Evolutionary conservation across 768 basidiomycete genomes (phyloP), one percentile per base, ranked within the genome.

Genomic region (Gymnopilus dilepis): DNA sequence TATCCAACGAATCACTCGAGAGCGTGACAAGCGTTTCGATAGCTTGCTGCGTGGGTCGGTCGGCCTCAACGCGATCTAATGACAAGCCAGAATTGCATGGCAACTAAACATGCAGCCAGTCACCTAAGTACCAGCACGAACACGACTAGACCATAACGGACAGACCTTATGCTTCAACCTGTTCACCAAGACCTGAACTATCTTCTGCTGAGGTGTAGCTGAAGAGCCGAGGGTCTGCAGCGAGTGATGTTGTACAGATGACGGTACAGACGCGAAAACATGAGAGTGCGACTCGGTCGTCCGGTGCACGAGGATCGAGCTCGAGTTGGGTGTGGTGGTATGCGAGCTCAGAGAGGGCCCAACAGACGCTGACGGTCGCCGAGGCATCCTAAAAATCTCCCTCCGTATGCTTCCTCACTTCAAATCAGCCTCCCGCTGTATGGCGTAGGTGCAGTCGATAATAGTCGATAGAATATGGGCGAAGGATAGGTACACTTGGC

Each of bases 11-110:
- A 65, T 92, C 90, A 57, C 80, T 77, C 2, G 94, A 87, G 13
- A 96, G 82, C 45, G 92, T 87, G n/a, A 92, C 84, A 17, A 97
- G 80, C 12, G 93, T 86, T 64, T 90, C 85, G 40, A 95, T 85
- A 7, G 90, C 86, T 70, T 92, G 87, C 64, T 87, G 86, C 0
- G 91, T 86, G 5, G 92, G 86, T 33, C 81, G 77, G 74, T 96
- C 94, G 7, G 80, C 80, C 75, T 97, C 94, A 56, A 96, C 78
- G 28, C 84, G 81, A 69, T 88, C 86, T 60, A 96, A 72, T 12
- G 86, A 78, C 41, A 85, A 79, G 19, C 95, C 95, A 31, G 95
- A 95, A 75, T 93, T 83, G 70, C 86, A 89, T 56, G 95, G 95
- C 8, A 97, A 82, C 95, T 97, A 68, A n/a, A 26, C 40, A 28